Evolutionary conservation across 352 stramenopile genomes (phyloP).

Genomic region (Globisporangium yorkense): DNA sequence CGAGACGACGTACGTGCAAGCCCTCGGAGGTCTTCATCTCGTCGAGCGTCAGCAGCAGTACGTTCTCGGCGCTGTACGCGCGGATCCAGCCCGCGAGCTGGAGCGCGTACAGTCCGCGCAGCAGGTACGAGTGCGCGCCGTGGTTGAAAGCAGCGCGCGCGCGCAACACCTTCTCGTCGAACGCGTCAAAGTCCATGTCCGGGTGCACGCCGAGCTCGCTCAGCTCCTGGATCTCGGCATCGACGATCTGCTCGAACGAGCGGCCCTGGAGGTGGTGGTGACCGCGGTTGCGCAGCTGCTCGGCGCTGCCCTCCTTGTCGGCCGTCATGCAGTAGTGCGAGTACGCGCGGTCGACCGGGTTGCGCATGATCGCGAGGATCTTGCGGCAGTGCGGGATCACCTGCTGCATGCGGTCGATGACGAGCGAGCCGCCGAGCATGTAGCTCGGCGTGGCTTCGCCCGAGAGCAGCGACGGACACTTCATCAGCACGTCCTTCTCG

Average conservation of each 20-base stretch:
- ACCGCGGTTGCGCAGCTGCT: slow-evolving; percentile 76
- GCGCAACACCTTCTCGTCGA: slow-evolving; percentile 57
- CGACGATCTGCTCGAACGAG: slow-evolving; percentile 70
- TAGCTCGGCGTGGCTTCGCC: slow-evolving; percentile 93
- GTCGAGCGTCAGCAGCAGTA: slow-evolving; percentile 92
- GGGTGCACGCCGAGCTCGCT: slow-evolving; percentile 51
- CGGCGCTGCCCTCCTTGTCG: slow-evolving; percentile 59
- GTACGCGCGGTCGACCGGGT: slow-evolving; percentile 81
- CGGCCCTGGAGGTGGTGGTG: slow-evolving; percentile 57
- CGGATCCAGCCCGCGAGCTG: slow-evolving; percentile 92
- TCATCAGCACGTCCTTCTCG: slow-evolving; percentile 70
- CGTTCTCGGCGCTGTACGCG: slow-evolving; percentile 85
- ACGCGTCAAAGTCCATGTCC: slow-evolving; percentile 69
- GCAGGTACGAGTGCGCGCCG: slow-evolving; percentile 78
- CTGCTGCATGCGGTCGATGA: slow-evolving; percentile 74
- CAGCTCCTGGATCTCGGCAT: slow-evolving; percentile 66
- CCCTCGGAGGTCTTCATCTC: slow-evolving; percentile 83
- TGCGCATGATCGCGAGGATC: slow-evolving; percentile 78
- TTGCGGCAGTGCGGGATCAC: slow-evolving; percentile 78
- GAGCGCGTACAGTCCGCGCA: slow-evolving; percentile 92
- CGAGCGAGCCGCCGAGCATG: slow-evolving; percentile 67
- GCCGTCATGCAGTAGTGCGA: slow-evolving; percentile 89
- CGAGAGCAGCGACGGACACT: slow-evolving; percentile 88
- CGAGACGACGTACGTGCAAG: slow-evolving; percentile 41
- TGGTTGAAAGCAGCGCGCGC: slow-evolving; percentile 42